These are phyloP conservation scores for Blastomyces emzantsi DNA, from an alignment of 2,329 filamentous ascomycete species.

Conservation along the genomic window DNA sequence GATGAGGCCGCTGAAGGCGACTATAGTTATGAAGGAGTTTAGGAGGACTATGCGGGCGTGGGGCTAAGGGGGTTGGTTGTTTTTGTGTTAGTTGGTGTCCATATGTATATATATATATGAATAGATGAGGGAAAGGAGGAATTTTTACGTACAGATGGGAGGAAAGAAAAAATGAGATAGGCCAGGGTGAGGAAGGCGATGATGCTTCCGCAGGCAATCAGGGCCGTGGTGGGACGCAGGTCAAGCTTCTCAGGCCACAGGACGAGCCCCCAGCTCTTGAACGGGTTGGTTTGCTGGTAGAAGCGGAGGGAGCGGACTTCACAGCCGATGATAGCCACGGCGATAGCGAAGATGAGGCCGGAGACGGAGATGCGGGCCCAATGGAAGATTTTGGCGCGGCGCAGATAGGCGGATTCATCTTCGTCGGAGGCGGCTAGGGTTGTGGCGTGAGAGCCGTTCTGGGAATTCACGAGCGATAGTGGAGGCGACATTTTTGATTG, in stretches of 20 bases:
- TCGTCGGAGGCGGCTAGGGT: constrained; percentile 28
- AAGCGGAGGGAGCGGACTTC: constrained; percentile 33
- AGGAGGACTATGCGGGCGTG: constrained; percentile 28
- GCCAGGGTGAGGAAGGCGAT: constrained; percentile 26
- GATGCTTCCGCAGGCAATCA: constrained; percentile 31
- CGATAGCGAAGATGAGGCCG: constrained; percentile 23
- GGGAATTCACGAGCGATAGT: constrained; percentile 15
- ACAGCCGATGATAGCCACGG: constrained; percentile 28
- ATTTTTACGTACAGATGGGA: constrained; percentile 29
- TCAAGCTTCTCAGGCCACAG: constrained; percentile 39
- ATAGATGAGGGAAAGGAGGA: neutral
- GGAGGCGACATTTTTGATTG: constrained; percentile 22
- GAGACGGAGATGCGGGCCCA: constrained; percentile 29
- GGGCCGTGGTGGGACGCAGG: constrained; percentile 31
- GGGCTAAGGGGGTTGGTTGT: constrained; percentile 20
- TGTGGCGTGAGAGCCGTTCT: constrained; percentile 24
- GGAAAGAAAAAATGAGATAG: constrained; percentile 26
- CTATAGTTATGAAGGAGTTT: constrained; percentile 27
- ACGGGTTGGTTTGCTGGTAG: constrained; percentile 32
- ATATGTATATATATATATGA: neutral
- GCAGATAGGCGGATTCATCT: constrained; percentile 31
- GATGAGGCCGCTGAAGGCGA: constrained; percentile 30
- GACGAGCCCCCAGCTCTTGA: constrained; percentile 26
- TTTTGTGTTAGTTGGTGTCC: neutral
- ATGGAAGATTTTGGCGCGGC: constrained; percentile 27